Evolutionary conservation across 495 filamentous ascomycete genomes (phyloP), one percentile per base, ranked within the genome.

Genomic region (Neurospora sublineolata): DNA sequence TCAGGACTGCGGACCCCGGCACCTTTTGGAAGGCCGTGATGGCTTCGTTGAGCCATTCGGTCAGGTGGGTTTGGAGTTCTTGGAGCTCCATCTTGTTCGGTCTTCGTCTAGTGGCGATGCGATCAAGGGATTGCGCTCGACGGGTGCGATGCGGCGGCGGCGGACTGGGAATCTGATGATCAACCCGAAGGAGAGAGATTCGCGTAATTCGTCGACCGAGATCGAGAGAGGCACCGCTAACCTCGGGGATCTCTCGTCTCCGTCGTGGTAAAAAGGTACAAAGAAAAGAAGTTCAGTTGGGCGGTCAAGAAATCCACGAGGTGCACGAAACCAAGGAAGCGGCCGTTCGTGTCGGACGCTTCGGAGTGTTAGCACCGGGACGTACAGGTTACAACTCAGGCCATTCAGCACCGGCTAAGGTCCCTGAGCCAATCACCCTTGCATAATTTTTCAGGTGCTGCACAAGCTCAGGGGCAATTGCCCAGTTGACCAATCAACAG

Each of bases 1-100:
- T 87, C 75, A 97, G 86, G 74, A 99, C 97, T 27, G 95, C 91
- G 23, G 94, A 97, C 60, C 95, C 95, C 46, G 95, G 95, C 69
- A 99, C 84, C 75, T 90, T 91, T 72, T 97, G 93, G 80, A 99
- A 97, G 68, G 89, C 82, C 71, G 86, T 81, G 27, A 89, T 86
- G 71, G 93, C 84, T 79, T 90, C 85, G 69, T 89, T 83, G 37
- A 93, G 81, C 77, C 89, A 88, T 73, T 87, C 83, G 74, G 87
- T 84, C 74, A 94, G 81, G 79, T 91, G 88, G 74, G 83, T 83
- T 78, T 94, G 91, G 37, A 89, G 88, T 81, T 94, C 92, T 80
- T 92, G 89, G 72, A 94, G 82, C 79, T 96, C 93, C 93, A 96
- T 96, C 27, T 77, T 82, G 46, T 23, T 41, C 14, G 40, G 10